These are phyloP conservation scores for Fusarium ramigenum DNA, from an alignment of 2,329 filamentous ascomycete genomes.

Conservation along the genomic window DNA sequence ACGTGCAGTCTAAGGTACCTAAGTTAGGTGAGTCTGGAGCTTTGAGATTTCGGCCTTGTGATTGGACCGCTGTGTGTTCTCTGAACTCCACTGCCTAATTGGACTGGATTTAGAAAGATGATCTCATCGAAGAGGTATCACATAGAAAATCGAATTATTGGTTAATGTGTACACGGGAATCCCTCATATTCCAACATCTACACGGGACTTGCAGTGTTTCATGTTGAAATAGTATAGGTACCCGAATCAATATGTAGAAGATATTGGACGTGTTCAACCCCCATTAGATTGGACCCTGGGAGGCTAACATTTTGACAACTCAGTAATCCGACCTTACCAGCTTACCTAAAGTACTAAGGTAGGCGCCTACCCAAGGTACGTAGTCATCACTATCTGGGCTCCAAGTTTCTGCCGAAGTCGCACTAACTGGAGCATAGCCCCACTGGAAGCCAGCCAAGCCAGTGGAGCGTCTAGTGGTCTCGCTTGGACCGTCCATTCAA, in stretches of 20 bases:
- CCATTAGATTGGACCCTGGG: slow-evolving; percentile 21
- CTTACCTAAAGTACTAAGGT: not conserved
- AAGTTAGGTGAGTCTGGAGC: slow-evolving; percentile 19
- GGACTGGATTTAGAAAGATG: not conserved
- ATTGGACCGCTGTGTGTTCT: slow-evolving; percentile 33
- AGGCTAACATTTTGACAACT: slow-evolving; percentile 26
- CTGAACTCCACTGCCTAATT: not conserved
- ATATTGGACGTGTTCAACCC: not conserved
- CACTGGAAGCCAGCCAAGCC: slow-evolving; percentile 23
- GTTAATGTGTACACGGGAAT: not conserved
- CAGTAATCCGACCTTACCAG: not conserved
- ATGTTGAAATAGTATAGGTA: not conserved
- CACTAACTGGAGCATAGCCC: slow-evolving; percentile 34
- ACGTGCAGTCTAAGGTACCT: slow-evolving; percentile 18
- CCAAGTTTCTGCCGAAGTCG: slow-evolving; percentile 5
- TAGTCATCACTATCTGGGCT: not conserved
- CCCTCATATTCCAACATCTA: not conserved
- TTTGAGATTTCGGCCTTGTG: slow-evolving; percentile 38
- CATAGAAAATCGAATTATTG: not conserved
- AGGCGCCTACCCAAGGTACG: not conserved
- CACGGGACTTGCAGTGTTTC: not conserved
- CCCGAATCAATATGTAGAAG: not conserved
- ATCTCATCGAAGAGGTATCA: not conserved
- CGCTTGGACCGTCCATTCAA: not conserved
- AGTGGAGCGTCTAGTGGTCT: slow-evolving; percentile 4